Evolutionary conservation across 2,329 filamentous ascomycete species (phyloP).

Genomic region (Pseudocercospora macadamiae): DNA sequence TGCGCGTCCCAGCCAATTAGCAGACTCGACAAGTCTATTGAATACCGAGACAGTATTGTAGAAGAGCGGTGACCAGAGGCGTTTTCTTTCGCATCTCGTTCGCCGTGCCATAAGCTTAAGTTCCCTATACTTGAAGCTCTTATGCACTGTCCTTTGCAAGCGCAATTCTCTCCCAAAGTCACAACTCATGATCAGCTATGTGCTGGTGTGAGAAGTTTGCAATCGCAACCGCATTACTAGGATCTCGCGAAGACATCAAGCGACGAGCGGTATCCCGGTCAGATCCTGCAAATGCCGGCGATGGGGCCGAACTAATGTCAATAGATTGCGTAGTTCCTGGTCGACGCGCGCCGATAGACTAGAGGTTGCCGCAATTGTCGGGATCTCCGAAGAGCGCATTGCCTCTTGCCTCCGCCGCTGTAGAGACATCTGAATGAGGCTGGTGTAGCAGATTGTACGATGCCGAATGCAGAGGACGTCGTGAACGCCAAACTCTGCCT

Average conservation of each 20-base stretch:
- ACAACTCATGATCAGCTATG: neutral
- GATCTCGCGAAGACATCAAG: neutral
- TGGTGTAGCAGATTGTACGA: neutral
- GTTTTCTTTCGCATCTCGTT: neutral
- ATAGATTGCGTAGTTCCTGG: slow-evolving; percentile 6
- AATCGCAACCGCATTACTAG: neutral
- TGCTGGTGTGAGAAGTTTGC: neutral
- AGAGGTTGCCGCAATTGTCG: neutral
- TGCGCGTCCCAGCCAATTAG: neutral
- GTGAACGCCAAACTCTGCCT: neutral
- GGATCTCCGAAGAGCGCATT: neutral
- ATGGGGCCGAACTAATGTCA: slow-evolving; percentile 1
- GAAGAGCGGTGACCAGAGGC: neutral
- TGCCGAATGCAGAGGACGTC: neutral
- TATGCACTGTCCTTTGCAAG: no score
- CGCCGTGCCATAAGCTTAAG: no score
- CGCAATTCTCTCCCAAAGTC: neutral
- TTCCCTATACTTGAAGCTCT: no score
- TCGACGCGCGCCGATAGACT: neutral
- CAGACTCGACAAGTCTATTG: neutral
- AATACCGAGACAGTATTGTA: neutral
- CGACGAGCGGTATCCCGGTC: neutral
- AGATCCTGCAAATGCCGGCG: neutral
- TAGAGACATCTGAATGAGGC: neutral
- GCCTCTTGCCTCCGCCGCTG: neutral